Evolutionary conservation across 805 yeast species (phyloP), one percentile per base, ranked within the genome.

Genomic region (Lipomyces orientalis): DNA sequence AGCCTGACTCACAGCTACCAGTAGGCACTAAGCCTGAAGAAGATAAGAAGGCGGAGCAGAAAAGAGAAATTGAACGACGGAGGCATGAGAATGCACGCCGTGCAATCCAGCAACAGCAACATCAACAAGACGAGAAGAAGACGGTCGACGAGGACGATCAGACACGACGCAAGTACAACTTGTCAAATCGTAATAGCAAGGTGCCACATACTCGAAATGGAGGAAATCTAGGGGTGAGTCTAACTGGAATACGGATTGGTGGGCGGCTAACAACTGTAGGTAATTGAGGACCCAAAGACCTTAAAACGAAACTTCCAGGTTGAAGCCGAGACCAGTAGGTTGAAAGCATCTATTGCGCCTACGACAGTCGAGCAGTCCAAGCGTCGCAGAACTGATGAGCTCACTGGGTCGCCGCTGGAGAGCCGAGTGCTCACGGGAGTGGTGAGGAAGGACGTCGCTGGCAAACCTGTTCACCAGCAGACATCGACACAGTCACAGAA

Each of bases 311-410:
- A 62, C 25, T 65, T 58, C 22, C 62, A 59, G 54, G 22, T 55
- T 4, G 71, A 68, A 3, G 54, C 52, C 5, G 69, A 62, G 43
- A 49, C 56, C 25, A 52, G 51, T 19, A 19, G 65, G 34, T 16
- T 35, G 19, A 63, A 62, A 52, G 19, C 35, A 4, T 33, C 64
- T 25, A 19, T 43, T 8, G 62, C 60, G 10, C 65, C 66, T 1
- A 33, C 60, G 31, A 22, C 59, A 7, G 14, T 22, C 16, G 72
- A 64, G n/a, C 66, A 63, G 43, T 34, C 62, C n/a, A 69, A 69
- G 46, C 67, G 72, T 14, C 67, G 72, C 10, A 54, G 72, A 22
- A 69, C 72, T 4, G 71, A 64, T 16, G 72, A 69, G 37, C 12
- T 64, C 22, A 37, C 22, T 8, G 64, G 58, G 2, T 66, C 71